Conservation (phyloP, 106 monocot species). For the Apostasia shenzhenica region DNA sequence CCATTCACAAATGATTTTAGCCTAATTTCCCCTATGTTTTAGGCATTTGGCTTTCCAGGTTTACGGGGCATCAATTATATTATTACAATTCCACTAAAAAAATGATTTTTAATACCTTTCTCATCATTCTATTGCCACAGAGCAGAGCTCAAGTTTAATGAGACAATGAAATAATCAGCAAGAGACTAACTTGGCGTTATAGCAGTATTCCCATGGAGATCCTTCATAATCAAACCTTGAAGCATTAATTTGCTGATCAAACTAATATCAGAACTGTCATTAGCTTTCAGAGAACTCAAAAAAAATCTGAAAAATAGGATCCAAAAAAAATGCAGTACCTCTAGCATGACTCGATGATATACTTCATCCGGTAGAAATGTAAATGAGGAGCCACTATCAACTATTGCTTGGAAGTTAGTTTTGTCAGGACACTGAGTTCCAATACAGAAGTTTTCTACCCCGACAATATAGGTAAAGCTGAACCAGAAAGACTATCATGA, state of each 20-base stretch:
- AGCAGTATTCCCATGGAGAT: slow-evolving; percentile 76
- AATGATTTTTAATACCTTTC: no score
- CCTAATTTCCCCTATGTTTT: no score
- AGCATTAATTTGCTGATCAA: slow-evolving; percentile 72
- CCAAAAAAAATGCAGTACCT: slow-evolving; percentile 43
- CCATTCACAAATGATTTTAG: no score
- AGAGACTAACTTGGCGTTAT: slow-evolving; percentile 45
- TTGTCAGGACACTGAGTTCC: slow-evolving; percentile 42
- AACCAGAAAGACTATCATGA: slow-evolving; percentile 1
- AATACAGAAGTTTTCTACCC: slow-evolving; percentile 71
- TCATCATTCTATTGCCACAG: no score
- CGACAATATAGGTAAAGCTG: slow-evolving; percentile 68
- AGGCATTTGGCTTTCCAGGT: no score
- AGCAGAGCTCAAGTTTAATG: background rate
- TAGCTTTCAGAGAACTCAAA: slow-evolving; percentile 3
- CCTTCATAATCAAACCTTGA: slow-evolving; percentile 44
- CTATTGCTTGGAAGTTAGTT: slow-evolving; percentile 52
- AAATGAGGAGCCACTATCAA: slow-evolving; percentile 91
- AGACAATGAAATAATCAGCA: background rate
- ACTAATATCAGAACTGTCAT: slow-evolving; percentile 28
- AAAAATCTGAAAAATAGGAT: background rate
- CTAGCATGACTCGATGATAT: slow-evolving; percentile 51
- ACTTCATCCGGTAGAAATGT: slow-evolving; percentile 63
- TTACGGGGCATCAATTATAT: no score
- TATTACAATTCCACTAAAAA: no score